Conservation (phyloP, 208 protist genomes). For the Wallacemonas rigidus region DNA sequence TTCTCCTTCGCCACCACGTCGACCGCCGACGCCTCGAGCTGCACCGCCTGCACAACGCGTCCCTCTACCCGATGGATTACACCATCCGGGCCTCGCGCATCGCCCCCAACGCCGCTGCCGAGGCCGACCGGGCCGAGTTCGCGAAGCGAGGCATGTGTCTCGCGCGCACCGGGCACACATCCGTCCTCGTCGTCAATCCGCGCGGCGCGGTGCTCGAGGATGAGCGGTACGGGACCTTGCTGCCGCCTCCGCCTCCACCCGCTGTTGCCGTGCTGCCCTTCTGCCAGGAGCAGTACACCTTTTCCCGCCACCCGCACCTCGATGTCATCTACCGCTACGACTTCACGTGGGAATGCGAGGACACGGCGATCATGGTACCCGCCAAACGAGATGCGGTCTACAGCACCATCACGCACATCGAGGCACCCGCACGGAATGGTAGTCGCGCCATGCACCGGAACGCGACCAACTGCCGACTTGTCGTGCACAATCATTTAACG, state of each 20-base stretch:
- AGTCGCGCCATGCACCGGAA: constrained; percentile 17
- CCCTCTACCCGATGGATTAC: constrained; percentile 56
- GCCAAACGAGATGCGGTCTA: constrained; percentile 49
- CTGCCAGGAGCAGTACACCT: constrained; percentile 66
- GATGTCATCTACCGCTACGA: constrained; percentile 63
- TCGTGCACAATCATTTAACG: constrained; percentile 67
- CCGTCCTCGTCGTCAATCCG: constrained; percentile 66
- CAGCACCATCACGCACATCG: constrained; percentile 51
- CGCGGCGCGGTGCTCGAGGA: constrained; percentile 47
- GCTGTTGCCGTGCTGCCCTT: constrained; percentile 74
- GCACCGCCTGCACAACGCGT: constrained; percentile 38
- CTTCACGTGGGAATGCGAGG: constrained; percentile 61
- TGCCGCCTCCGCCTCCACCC: constrained; percentile 38
- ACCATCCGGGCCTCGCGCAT: constrained; percentile 30
- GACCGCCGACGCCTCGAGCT: constrained; percentile 25
- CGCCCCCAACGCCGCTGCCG: constrained; percentile 24
- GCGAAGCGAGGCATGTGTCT: constrained; percentile 63
- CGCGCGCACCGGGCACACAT: constrained; percentile 30
- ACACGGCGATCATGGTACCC: constrained; percentile 31
- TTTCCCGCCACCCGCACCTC: constrained; percentile 76
- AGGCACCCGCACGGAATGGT: constrained; percentile 16
- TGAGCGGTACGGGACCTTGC: constrained; percentile 36
- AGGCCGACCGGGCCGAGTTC: constrained; percentile 56
- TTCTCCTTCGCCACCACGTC: constrained; percentile 27
- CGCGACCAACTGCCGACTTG: constrained; percentile 54